Conservation (phyloP, 805 yeast species). For the Myxozyma melibiosi region DNA sequence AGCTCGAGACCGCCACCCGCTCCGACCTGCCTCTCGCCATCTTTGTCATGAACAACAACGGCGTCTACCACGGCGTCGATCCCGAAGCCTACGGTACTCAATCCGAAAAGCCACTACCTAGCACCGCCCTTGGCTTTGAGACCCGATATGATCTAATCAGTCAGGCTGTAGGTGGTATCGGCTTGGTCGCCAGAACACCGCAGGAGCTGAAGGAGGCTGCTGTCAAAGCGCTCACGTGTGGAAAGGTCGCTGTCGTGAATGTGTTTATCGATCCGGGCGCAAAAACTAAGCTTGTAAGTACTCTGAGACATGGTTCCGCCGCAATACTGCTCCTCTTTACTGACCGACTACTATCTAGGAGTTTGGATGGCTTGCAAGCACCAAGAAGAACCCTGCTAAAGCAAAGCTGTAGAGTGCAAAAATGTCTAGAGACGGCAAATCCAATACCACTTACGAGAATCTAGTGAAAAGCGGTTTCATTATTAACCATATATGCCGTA, state of each 20-base stretch:
- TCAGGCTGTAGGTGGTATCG: constrained; percentile 57
- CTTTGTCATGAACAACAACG: constrained; percentile 72
- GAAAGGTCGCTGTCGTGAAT: constrained; percentile 54
- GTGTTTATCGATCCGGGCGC: constrained; percentile 64
- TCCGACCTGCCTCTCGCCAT: constrained; percentile 56
- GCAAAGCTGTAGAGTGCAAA: background rate
- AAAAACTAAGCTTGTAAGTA: constrained; percentile 49
- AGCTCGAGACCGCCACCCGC: constrained; percentile 68
- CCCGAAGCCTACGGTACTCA: constrained; percentile 38
- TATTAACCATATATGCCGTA: background rate
- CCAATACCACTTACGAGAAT: background rate
- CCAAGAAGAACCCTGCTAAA: constrained; percentile 39
- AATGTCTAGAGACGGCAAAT: background rate
- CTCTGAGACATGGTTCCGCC: background rate
- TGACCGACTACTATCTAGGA: constrained; percentile 30
- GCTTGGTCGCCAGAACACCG: constrained; percentile 50
- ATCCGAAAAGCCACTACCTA: constrained; percentile 46
- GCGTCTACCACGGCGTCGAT: constrained; percentile 67
- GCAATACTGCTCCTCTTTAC: background rate
- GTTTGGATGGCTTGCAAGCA: constrained; percentile 71
- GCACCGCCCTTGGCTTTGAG: constrained; percentile 60
- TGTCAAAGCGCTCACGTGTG: constrained; percentile 44
- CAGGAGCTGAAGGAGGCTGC: constrained; percentile 45
- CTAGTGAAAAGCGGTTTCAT: background rate
- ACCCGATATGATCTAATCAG: constrained; percentile 62